Evolutionary conservation across 352 stramenopile genomes (phyloP), one percentile per base, ranked within the genome.

Genomic region (Phytophthora pini): DNA sequence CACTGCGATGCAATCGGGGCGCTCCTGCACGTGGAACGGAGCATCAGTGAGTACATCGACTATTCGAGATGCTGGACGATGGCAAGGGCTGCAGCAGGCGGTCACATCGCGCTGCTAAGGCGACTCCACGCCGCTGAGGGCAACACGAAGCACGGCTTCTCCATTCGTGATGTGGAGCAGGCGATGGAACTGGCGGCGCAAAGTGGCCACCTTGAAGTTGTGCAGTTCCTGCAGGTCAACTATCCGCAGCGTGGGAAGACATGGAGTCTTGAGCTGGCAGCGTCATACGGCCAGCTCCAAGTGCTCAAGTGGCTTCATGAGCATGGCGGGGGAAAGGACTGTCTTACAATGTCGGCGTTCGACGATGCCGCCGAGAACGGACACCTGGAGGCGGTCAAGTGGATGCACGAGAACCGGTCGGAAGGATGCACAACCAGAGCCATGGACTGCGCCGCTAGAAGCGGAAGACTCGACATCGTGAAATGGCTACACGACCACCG

Each of bases 41-140:
- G n/a, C 46, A 61, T 72, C 40, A 72, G 65, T 31, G 58, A 68
- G 13, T 65, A 17, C 29, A 48, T 68, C 45, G 65, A 72, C 65
- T 72, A 72, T 44, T 68, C 65, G 11, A 57, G 13, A 36, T 56
- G 45, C 52, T 72, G 65, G 65, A 68, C 57, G 24, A 60, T 68
- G 45, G 12, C 40, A n/a, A 64, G 20, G 48, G 65, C 65, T 39
- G 65, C 51, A 15, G 65, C 24, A 11, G 52, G 40, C 0, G 58
- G 58, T 26, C 53, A 68, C 52, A 47, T 68, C 8, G 34, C 15
- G 11, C 53, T 72, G 27, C 40, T 72, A 31, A 41, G 31, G 22
- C 36, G 58, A 20, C 57, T 72, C 8, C 34, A 72, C 20, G 58
- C 64, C n/a, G 44, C 51, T 43, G 56, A 26, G 55, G 32, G 38